Base-by-base conservation (phyloP, 768 basidiomycete species). In the Cantharellus anzutake region DNA sequence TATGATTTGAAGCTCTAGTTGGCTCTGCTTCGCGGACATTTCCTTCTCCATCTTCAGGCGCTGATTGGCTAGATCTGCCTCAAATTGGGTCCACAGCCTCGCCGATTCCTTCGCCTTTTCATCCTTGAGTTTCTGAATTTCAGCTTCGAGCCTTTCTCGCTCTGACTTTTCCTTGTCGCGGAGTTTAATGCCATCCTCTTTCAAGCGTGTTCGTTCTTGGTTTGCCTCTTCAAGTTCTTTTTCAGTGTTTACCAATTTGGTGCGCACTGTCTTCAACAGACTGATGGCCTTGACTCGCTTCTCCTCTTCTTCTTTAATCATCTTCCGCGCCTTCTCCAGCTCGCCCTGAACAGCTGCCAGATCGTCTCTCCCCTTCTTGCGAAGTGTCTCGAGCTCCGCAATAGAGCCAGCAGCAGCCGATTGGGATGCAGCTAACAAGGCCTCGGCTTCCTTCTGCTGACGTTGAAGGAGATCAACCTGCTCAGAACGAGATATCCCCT, bases 181-280 rank as follows among this genome's bases (percentile, higher is more conserved):
- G 60, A 78, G 82, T 68, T 70, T 80, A 64, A 76, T 80, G 63
- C 70, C 74, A 56, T 80, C 79, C 16, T 70, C 74, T 65, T 73
- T 75, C 48, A 76, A 79, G 64, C 51, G 57, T 38, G 55, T 61
- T 7, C 62, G 20, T 41, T 74, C 78, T 66, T 77, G 81, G 56
- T 78, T 61, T 0, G 78, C 74, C 61, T 94, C 91, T 42, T 97
- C 92, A 65, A 80, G 80, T 34, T 94, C 91, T 73, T 91, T 92
- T 71, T 98, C 94, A 3, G 90, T 83, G 67, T 91, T 97, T 38
- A 97, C 89, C n/a, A 94, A 73, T 70, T 97, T 99, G 71, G 91
- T 84, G 59, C 96, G 74, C n/a, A 98, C 88, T 1, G 91, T 91
- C 72, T 97, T 97, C 60, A 99, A 74, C 37, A 97, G 72, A 57